Conservation (phyloP, 805 yeast species). For the Saccharomycopsis sp. region DNA sequence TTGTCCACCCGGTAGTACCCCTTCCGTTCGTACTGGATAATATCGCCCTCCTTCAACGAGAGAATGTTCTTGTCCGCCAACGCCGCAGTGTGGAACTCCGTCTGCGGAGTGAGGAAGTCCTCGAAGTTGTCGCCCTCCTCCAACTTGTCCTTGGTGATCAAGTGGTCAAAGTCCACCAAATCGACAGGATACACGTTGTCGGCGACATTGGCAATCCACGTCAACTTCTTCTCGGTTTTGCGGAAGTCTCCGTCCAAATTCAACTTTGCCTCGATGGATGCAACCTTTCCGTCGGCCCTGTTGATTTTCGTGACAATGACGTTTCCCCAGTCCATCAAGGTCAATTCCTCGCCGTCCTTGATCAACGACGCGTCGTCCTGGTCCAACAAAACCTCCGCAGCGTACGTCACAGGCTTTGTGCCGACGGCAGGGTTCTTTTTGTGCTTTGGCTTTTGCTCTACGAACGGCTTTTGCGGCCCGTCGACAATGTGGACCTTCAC, state of each 20-base stretch:
- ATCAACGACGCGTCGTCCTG: conserved; percentile 76
- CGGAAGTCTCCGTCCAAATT: conserved; percentile 95
- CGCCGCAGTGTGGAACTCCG: conserved; percentile 77
- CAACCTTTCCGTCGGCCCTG: conserved; percentile 50
- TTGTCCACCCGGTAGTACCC: conserved; percentile 86
- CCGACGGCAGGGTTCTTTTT: conserved; percentile 94
- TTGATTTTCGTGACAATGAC: conserved; percentile 66
- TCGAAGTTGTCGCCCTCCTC: conserved; percentile 93
- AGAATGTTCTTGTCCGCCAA: conserved; percentile 74
- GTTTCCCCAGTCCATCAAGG: conserved; percentile 99
- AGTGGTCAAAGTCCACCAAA: conserved; percentile 86
- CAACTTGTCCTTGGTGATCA: conserved; percentile 89
- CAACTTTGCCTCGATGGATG: conserved; percentile 65
- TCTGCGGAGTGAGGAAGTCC: conserved; percentile 80
- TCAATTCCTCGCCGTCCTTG: conserved; percentile 76
- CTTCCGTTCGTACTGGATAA: conserved; percentile 94
- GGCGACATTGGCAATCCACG: conserved; percentile 85
- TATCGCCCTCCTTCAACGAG: conserved; percentile 73
- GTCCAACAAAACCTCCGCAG: conserved; percentile 63
- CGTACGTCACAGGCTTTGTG: conserved; percentile 64
- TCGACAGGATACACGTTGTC: conserved; percentile 62
- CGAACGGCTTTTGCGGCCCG: conserved; percentile 57
- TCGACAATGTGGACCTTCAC: conserved; percentile 62
- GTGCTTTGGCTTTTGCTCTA: conserved; percentile 83
- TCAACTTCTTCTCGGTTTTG: conserved; percentile 88